phyloP scores from a whole-genome alignment of 306 rosid genomes.

The Vigna trinervia region DNA sequence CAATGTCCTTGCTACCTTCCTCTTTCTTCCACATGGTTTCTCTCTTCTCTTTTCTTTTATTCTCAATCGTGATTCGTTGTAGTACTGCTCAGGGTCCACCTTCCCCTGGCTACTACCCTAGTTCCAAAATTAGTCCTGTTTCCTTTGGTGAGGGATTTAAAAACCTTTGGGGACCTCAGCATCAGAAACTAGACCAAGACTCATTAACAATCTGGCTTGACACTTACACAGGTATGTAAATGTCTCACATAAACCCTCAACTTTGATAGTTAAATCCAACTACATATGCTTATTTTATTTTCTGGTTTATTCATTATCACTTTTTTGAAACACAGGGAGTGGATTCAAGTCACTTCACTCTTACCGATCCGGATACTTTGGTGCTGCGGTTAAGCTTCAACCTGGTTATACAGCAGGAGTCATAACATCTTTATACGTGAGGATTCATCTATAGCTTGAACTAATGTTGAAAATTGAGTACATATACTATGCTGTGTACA shows the following conservation, averaged over 20 bases:
- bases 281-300: not conserved
- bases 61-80: constrained; percentile 46
- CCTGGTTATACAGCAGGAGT: constrained; percentile 93
- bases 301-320: not conserved
- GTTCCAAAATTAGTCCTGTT: constrained; percentile 60
- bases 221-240: constrained; percentile 59
- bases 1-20: constrained; percentile 45
- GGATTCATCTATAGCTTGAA: constrained; percentile 33
- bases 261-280: not conserved
- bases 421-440: constrained; percentile 77
- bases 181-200: constrained; percentile 69
- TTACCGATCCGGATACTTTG: constrained; percentile 81
- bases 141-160: constrained; percentile 66
- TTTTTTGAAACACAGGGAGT: constrained; percentile 62
- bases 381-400: constrained; percentile 80
- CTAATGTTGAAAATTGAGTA: constrained; percentile 11
- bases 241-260: constrained; percentile 17
- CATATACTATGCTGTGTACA: not conserved
- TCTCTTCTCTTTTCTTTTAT: constrained; percentile 50
- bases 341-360: constrained; percentile 80
- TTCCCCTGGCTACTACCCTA: constrained; percentile 79
- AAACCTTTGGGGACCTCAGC: constrained; percentile 87
- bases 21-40: constrained; percentile 45
- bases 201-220: constrained; percentile 80
- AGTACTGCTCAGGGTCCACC: constrained; percentile 69